Percentiles rank a stretch among this genome's conserved stretches.
phyloP scores from a whole-genome alignment of 306 rosid species.

The Cucumis sativus region DNA sequence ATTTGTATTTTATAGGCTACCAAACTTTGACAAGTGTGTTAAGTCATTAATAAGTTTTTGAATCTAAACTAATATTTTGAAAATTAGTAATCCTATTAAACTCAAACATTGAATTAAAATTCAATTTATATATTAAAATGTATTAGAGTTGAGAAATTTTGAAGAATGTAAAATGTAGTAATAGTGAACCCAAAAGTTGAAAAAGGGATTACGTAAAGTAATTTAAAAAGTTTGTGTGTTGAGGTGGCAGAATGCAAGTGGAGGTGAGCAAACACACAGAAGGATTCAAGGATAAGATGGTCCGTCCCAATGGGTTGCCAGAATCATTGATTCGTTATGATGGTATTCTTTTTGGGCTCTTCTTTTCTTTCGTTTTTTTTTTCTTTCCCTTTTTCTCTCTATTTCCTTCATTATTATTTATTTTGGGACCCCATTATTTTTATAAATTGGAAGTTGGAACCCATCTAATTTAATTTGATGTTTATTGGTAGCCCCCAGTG shows the following conservation, averaged over 20 bases:
- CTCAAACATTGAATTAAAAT: too few relatives aligned
- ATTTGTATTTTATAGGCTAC: too few relatives aligned
- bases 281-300: constrained; percentile 70
- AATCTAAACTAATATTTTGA: too few relatives aligned
- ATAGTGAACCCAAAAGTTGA: too few relatives aligned
- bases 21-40: too few relatives aligned
- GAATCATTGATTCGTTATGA: constrained; percentile 88
- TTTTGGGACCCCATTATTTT: neutral
- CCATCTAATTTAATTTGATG: constrained; percentile 1
- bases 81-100: too few relatives aligned
- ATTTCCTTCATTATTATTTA: neutral
- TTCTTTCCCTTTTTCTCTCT: neutral
- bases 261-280: constrained; percentile 98
- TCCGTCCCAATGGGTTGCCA: constrained; percentile 96
- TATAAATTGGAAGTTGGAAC: neutral
- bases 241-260: constrained; percentile 78
- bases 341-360: constrained; percentile 27
- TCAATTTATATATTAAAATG: too few relatives aligned
- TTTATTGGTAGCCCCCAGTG: neutral
- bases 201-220: neutral
- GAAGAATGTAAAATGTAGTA: too few relatives aligned
- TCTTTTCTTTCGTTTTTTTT: neutral
- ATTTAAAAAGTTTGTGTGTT: neutral
- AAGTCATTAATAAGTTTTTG: too few relatives aligned
- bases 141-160: too few relatives aligned